Base-by-base conservation (phyloP, 2,329 filamentous ascomycete species). In the Colletotrichum paranaense region DNA sequence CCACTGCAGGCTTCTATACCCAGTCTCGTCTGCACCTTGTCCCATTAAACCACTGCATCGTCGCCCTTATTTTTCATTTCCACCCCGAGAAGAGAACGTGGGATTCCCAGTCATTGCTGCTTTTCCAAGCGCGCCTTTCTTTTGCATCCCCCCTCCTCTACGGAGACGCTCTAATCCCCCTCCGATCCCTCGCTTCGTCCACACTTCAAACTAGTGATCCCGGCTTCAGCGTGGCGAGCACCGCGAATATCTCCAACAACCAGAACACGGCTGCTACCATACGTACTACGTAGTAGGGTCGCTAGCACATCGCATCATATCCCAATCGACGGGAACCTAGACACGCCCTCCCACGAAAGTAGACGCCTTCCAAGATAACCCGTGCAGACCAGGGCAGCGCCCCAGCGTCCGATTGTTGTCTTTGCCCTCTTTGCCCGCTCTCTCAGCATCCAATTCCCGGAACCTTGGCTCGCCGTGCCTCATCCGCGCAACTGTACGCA, bases 31-130 rank as follows among this genome's bases (percentile, higher is more conserved):
- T 52, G 42, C 55, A 67, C 24, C 22, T 71, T 55, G 32, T 46
- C 59, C 59, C 70, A 71, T 70, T 71, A 71, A 73, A 70, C 70
- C 70, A 64, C 67, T 30, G 42, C 58, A 35, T 16, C 22, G 67
- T 28, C 67, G 67, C 70, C 67, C 70, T 73, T 59, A 58, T 26
- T 59, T 69, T 49, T 49, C 52, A 64, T 69, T 69, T 69, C 60
- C 68, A 62, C 57, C 55, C 42, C 49, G 8, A 62, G 19, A 49
- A n/a, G 4, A 28, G 9, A 67, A 55, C 30, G 56, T 32, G 38
- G 35, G 46, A 38, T 60, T 55, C 66, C 62, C 58, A 22, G 46
- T 24, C 49, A 38, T 42, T 58, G 58, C 67, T 65, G 42, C 67
- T 65, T 65, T 56, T 35, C 56, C 22, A 53, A 56, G 52, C 55